Evolutionary conservation across 768 basidiomycete genomes (phyloP), one percentile per base, ranked within the genome.

Genomic region (Kwoniella sp.): DNA sequence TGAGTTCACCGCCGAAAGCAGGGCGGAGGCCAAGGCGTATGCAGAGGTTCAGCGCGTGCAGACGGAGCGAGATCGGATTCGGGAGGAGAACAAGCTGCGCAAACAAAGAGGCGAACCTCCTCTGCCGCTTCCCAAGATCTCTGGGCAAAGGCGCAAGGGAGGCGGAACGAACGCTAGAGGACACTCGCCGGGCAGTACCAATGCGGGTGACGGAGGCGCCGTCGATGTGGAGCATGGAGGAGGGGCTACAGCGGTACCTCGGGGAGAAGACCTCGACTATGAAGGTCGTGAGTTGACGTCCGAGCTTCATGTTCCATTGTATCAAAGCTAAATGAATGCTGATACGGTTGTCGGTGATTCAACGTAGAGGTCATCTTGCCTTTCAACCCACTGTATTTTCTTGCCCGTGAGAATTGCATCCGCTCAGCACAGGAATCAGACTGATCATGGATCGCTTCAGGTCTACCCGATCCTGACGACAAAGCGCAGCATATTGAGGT

Each of bases 271-370:
- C 1, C 31, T 49, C 8, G 15, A 2, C 8, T 62, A 62, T 41
- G 60, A 67, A 56, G 65, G 65, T 15, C 62, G 65, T 67, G 45
- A 62, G 65, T 60, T 4, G 10, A 15, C 23, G 5, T 15, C 7
- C 31, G 44, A 27, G 42, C 25, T 29, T 6, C 42, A 26, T 5
- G n/a, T 22, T 33, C 8, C 9, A 33, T 4, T 8, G 19, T 46
- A 9, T 23, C 37, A 39, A n/a, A 8, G n/a, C n/a, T 20, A 6
- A 39, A 39, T 8, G 17, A 43, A n/a, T 14, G 31, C 3, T 44
- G 11, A 5, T 14, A 26, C 1, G 12, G 17, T n/a, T n/a, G 14
- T 22, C 14, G 27, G 25, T 8, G 44, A 3, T 14, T 3, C 22
- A 25, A 23, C 17, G 20, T 27, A 67, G 65, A 62, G 57, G 40